Conservation (phyloP, 345 rosid genomes). For the Euphorbia tirucalli region DNA sequence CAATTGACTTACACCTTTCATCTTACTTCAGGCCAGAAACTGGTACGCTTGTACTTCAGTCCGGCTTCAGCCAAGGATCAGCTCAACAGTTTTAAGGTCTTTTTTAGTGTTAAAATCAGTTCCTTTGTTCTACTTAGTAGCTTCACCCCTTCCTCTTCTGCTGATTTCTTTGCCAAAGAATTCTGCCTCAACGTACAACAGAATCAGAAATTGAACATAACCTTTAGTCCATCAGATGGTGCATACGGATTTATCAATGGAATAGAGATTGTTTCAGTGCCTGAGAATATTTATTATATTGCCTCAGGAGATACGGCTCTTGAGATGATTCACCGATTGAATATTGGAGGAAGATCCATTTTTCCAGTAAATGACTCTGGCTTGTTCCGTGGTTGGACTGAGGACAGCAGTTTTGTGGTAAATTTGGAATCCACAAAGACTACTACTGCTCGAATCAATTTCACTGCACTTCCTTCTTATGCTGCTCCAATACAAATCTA, state of each 20-base stretch:
- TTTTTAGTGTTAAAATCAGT: constrained; percentile 26
- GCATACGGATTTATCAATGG: constrained; percentile 39
- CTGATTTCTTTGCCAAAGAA: constrained; percentile 9
- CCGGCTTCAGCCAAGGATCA: constrained; percentile 2
- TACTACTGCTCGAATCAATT: no score
- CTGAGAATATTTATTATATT: no score
- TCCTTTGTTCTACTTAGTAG: constrained; percentile 25
- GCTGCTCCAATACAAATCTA: no score
- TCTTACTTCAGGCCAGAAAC: constrained; percentile 23
- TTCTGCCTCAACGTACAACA: neutral
- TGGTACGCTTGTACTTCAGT: constrained; percentile 29
- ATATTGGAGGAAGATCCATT: no score
- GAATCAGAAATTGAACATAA: constrained; percentile 24
- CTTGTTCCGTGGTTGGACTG: no score
- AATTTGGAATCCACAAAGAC: no score
- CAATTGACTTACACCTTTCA: constrained; percentile 27
- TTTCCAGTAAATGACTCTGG: no score
- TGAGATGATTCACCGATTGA: no score
- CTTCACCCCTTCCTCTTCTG: constrained; percentile 25
- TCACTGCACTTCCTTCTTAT: no score
- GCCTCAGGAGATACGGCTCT: no score
- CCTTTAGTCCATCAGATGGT: constrained; percentile 30
- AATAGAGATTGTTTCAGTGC: constrained; percentile 40
- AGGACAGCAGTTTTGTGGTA: no score
- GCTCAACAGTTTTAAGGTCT: constrained; percentile 5